phyloP scores from a whole-genome alignment of 441 rosid species.

The Brassica hybrid region DNA sequence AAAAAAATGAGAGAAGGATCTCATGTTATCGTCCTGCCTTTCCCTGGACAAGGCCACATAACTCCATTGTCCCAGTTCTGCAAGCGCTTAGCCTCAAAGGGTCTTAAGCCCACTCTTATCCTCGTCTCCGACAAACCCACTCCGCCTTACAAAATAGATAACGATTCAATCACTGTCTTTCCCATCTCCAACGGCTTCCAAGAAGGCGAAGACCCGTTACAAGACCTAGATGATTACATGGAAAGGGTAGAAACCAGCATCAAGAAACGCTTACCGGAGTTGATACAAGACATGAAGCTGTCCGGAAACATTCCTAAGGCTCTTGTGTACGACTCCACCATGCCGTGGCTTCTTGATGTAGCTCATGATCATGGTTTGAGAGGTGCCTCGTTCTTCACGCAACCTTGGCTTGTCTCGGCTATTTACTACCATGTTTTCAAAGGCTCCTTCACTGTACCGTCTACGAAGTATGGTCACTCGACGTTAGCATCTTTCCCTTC shows the following conservation, averaged over 20 bases:
- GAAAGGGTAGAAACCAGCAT: conserved; percentile 30
- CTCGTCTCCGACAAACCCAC: conserved; percentile 38
- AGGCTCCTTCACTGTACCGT: conserved; percentile 36
- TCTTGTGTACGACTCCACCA: conserved; percentile 48
- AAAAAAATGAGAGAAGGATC: conserved; percentile 16
- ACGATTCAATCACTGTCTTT: conserved; percentile 38
- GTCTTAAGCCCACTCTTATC: conserved; percentile 51
- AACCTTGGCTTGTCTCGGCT: conserved; percentile 45
- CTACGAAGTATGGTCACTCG: conserved; percentile 32
- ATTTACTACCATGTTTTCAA: conserved; percentile 45
- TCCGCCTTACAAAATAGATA: conserved; percentile 34
- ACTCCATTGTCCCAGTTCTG: conserved; percentile 64
- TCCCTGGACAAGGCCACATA: conserved; percentile 65
- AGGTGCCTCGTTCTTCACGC: conserved; percentile 50
- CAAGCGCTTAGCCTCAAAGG: conserved; percentile 56
- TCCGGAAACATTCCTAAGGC: conserved; percentile 34
- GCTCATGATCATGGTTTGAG: conserved; percentile 39
- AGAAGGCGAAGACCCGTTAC: conserved; percentile 27
- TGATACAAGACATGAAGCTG: conserved; percentile 28
- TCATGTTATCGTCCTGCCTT: conserved; percentile 50
- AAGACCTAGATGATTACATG: conserved; percentile 35
- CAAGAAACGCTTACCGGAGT: conserved; percentile 25
- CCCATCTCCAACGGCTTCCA: conserved; percentile 46
- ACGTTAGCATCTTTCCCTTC: conserved; percentile 44
- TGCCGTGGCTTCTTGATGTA: conserved; percentile 50